These are phyloP conservation scores for Asterophora parasitica DNA, from an alignment of 768 basidiomycete species.

Conservation along the genomic window DNA sequence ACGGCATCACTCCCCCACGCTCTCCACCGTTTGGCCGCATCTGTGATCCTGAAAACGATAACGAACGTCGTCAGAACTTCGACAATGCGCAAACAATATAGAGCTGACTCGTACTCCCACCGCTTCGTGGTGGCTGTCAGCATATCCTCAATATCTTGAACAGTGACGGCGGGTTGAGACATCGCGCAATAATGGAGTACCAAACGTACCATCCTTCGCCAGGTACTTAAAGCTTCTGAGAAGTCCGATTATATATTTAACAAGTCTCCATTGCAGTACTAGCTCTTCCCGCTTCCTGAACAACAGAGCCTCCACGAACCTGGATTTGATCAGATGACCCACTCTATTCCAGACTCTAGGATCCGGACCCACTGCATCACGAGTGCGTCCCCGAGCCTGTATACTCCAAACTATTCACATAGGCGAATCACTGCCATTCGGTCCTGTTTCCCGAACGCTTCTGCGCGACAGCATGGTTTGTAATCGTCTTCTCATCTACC, in stretches of 20 bases:
- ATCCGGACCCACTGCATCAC: too few relatives aligned
- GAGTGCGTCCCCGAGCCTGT: too few relatives aligned
- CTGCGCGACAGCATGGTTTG: too few relatives aligned
- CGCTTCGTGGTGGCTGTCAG: conserved; percentile 10
- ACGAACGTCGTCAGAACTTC: neutral
- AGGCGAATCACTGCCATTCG: too few relatives aligned
- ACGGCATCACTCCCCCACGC: conserved; percentile 12
- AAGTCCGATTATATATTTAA: conserved; percentile 8
- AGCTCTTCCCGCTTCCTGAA: neutral
- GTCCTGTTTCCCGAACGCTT: too few relatives aligned
- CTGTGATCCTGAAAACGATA: conserved; percentile 8
- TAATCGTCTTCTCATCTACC: too few relatives aligned
- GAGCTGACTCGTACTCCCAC: conserved; percentile 16
- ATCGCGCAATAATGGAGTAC: conserved; percentile 3
- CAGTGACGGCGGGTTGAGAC: conserved; percentile 9
- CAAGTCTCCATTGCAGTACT: conserved; percentile 3
- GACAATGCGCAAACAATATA: neutral
- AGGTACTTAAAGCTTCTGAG: conserved; percentile 2
- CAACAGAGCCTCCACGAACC: neutral
- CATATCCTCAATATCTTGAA: conserved; percentile 13
- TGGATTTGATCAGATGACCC: conserved; percentile 2
- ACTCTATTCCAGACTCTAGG: neutral
- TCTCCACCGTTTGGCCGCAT: conserved; percentile 15
- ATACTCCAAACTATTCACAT: too few relatives aligned
- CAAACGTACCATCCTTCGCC: neutral